Conservation (phyloP, 2,329 filamentous ascomycete species). For the Beauveria asiatica region DNA sequence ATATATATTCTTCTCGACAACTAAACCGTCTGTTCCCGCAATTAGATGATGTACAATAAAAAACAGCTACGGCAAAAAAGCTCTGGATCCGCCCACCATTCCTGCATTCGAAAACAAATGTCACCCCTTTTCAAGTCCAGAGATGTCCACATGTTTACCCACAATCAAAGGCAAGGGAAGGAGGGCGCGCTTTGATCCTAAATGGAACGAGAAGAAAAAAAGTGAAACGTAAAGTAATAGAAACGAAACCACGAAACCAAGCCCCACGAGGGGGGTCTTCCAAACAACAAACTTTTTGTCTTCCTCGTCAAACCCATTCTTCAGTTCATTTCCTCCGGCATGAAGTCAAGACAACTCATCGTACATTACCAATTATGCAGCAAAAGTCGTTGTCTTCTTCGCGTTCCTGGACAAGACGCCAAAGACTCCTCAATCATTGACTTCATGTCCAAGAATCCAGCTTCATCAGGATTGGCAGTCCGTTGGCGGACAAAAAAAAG, state of each 20-base stretch:
- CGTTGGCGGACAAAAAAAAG: not conserved
- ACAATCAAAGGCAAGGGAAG: not conserved
- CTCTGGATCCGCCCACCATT: not conserved
- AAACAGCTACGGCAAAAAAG: conserved; percentile 21
- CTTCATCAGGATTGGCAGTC: not conserved
- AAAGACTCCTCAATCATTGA: conserved; percentile 7
- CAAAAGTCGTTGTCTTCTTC: not conserved
- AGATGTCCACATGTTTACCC: not conserved
- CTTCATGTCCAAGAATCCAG: conserved; percentile 6
- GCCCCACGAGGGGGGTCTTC: not conserved
- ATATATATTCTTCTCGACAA: conserved; percentile 12
- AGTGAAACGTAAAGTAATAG: not conserved
- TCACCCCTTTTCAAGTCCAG: too few species aligned
- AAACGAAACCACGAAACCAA: not conserved
- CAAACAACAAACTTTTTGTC: conserved; percentile 10
- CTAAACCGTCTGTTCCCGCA: conserved; percentile 12
- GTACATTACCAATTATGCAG: conserved; percentile 6
- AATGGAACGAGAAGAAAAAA: conserved; percentile 7
- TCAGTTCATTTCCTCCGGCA: conserved; percentile 5
- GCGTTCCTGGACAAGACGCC: conserved; percentile 2
- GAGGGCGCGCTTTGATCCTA: not conserved
- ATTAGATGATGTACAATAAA: conserved; percentile 21
- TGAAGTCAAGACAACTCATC: conserved; percentile 3
- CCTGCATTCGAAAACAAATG: not conserved
- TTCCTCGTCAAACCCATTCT: conserved; percentile 7